Evolutionary conservation across 176 grass and related monocot species (phyloP), one percentile per base, ranked within the genome.

Genomic region (Bromus sterilis): DNA sequence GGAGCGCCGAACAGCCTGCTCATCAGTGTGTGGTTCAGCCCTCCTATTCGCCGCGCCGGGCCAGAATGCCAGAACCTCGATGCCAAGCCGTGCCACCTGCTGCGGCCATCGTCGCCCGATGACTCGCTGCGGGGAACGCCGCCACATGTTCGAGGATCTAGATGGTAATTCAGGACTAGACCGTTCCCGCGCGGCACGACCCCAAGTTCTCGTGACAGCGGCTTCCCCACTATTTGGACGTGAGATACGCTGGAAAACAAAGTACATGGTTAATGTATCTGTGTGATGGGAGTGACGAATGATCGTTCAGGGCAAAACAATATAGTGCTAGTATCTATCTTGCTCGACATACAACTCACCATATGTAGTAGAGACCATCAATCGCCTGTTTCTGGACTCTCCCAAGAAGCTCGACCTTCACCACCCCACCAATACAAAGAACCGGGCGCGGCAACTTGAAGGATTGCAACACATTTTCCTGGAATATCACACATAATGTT

Each of bases 381-480:
- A 82, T 83, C 35, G 69, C 84, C 70, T 93, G 86, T 84, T 84
- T 88, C 82, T 91, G 91, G 31, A 97, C 79, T 34, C 94, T 88
- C 62, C 94, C 91, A 31, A 89, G 64, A 73, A 97, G 85, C 55
- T 93, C 84, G 53, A 97, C 66, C 84, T 89, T 91, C 81, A 94
- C 76, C 60, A 97, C 69, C 9, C 91, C 94, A 32, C 94, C 94
- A 56, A 94, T 91, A 72, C 94, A 97, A n/a, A 97, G 46, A 88
- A 83, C 66, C 20, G 89, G 82, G 0, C 29, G 71, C 21, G 89
- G 91, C 26, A 97, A 73, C 86, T 86, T 94, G 21, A 97, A 94
- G 48, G 86, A 91, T 51, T 94, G 94, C 55, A 89, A 55, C 49
- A 81, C 56, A 81, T 86, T 92, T 86, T 90, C 84, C 89, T 95